phyloP scores from a whole-genome alignment of 495 filamentous ascomycete genomes.

The Hypoxylon lienhwacheense region DNA sequence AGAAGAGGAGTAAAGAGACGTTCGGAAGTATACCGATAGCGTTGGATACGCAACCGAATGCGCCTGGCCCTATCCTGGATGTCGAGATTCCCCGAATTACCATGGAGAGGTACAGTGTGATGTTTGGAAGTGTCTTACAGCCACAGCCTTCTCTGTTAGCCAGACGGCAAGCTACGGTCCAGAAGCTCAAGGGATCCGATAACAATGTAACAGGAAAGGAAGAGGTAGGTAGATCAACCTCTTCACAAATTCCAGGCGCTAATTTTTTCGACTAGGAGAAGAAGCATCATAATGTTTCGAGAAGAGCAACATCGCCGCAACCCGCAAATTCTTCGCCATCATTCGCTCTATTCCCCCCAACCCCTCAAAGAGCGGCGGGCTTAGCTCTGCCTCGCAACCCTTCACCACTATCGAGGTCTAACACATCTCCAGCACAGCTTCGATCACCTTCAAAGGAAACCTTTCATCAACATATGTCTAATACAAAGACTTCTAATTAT shows the following conservation, averaged over 20 bases:
- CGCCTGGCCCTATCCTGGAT: conserved; percentile 53
- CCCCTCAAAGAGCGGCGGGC: conserved; percentile 47
- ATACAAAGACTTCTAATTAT: conserved; percentile 4
- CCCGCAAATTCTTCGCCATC: conserved; percentile 56
- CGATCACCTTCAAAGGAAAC: conserved; percentile 46
- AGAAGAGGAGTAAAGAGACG: conserved; percentile 16
- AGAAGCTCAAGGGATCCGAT: conserved; percentile 60
- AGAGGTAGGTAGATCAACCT: conserved; percentile 23
- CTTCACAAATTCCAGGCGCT: not conserved
- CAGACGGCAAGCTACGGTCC: conserved; percentile 68
- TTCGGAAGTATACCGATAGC: conserved; percentile 21
- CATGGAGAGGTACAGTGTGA: conserved; percentile 90
- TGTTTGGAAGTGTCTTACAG: conserved; percentile 80
- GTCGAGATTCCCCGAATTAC: conserved; percentile 79
- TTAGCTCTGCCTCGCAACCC: conserved; percentile 31
- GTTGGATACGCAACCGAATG: conserved; percentile 12
- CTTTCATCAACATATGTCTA: conserved; percentile 31
- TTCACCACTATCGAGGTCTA: conserved; percentile 58
- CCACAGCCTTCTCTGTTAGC: conserved; percentile 58
- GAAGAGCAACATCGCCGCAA: conserved; percentile 63
- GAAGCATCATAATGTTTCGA: conserved; percentile 34
- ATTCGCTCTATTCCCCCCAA: conserved; percentile 66
- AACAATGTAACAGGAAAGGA: conserved; percentile 47
- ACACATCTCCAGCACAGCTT: conserved; percentile 58
- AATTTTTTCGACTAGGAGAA: conserved; percentile 19